Conservation (phyloP, 78 protist genomes). For the Dictyostelium capitatum region DNA sequence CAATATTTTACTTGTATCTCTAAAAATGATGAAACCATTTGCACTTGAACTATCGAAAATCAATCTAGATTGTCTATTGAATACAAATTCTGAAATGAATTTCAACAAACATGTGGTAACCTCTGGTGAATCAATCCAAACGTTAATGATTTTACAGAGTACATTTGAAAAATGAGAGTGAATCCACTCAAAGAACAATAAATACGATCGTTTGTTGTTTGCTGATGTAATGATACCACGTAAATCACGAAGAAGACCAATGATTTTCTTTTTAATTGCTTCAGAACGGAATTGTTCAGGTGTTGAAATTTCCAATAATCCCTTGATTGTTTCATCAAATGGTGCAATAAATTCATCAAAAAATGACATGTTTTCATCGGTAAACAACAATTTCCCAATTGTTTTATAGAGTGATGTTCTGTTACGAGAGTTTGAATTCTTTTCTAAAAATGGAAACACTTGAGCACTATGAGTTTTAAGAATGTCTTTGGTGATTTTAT, state of each 20-base stretch:
- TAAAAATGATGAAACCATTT: conserved; percentile 47
- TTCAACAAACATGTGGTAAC: conserved; percentile 31
- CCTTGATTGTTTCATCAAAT: conserved; percentile 17
- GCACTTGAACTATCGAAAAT: conserved; percentile 47
- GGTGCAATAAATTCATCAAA: conserved; percentile 65
- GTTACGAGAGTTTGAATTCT: conserved; percentile 32
- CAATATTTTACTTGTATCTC: conserved; percentile 64
- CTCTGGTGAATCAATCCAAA: conserved; percentile 40
- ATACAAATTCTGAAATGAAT: conserved; percentile 31
- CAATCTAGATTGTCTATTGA: conserved; percentile 46
- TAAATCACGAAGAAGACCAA: conserved; percentile 59
- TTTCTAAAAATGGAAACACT: conserved; percentile 61
- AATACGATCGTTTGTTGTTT: conserved; percentile 10
- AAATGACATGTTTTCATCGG: conserved; percentile 46
- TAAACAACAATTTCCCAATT: conserved; percentile 41
- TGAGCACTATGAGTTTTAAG: conserved; percentile 31
- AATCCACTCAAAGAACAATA: conserved; percentile 44
- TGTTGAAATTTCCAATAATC: conserved; percentile 2
- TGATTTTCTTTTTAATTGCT: conserved; percentile 21
- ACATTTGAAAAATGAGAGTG: conserved; percentile 9
- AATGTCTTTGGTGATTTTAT: conserved; percentile 42
- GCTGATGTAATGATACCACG: conserved; percentile 47
- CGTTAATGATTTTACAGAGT: conserved; percentile 15
- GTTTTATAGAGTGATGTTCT: conserved; percentile 36
- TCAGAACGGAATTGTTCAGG: conserved; percentile 42